Evolutionary conservation across 202 grass and related monocot genomes (phyloP).

Genomic region (Schoenoplectus tabernaemontani): DNA sequence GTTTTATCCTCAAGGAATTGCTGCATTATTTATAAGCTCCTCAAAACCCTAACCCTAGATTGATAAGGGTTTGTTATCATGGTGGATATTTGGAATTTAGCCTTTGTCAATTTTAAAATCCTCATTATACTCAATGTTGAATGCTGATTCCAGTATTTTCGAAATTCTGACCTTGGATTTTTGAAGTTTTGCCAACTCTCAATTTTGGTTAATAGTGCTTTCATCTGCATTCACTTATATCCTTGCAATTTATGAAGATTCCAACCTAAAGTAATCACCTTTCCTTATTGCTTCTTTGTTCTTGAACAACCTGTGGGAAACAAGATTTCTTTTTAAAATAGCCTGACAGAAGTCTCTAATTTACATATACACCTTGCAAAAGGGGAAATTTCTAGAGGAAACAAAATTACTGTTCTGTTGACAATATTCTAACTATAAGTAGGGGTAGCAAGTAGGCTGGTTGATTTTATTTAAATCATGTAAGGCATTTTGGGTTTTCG

Average conservation of each 20-base stretch:
- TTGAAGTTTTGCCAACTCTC: background rate
- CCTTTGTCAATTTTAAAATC: constrained; percentile 10
- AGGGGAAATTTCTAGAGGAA: background rate
- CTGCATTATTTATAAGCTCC: background rate
- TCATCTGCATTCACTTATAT: background rate
- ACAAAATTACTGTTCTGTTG: background rate
- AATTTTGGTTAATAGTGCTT: background rate
- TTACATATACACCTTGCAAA: background rate
- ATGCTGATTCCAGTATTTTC: background rate
- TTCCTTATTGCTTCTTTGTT: background rate
- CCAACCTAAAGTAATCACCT: background rate
- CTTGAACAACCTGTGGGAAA: background rate
- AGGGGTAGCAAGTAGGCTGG: background rate
- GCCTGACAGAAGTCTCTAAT: background rate
- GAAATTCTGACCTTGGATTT: background rate
- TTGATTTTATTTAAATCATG: background rate
- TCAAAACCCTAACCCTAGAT: constrained; percentile 28
- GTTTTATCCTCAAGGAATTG: background rate
- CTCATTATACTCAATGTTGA: background rate
- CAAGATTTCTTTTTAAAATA: background rate
- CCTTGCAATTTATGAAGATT: background rate
- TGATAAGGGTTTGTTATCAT: background rate
- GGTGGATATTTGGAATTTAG: no score
- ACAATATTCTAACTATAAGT: background rate
- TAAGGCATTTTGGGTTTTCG: background rate